Conservation (phyloP, 1,284 basidiomycete genomes). For the Ceratobasidium papillatum region DNA sequence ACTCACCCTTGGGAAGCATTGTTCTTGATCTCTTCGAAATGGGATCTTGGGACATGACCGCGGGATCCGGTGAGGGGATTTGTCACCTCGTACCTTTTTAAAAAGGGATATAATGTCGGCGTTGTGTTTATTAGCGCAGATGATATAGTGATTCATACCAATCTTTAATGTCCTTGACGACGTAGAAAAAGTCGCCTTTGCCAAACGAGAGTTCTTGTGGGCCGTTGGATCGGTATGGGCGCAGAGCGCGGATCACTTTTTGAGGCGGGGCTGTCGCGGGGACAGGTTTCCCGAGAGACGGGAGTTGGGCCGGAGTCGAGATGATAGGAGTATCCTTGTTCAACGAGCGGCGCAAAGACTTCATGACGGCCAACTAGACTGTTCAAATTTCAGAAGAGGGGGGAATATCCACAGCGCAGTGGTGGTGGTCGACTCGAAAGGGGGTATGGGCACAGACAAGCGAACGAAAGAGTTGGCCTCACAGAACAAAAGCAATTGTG, state of each 20-base stretch:
- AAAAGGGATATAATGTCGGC: constrained; percentile 64
- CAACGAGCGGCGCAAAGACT: constrained; percentile 85
- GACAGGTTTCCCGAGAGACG: constrained; percentile 66
- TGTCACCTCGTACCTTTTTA: constrained; percentile 69
- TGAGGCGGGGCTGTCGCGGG: constrained; percentile 84
- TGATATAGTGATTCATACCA: not conserved
- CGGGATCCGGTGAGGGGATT: constrained; percentile 92
- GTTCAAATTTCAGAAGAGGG: not conserved
- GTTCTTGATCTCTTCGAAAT: constrained; percentile 91
- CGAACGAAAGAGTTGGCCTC: not conserved
- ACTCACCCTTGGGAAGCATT: constrained; percentile 51
- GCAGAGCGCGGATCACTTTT: constrained; percentile 92
- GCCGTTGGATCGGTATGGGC: constrained; percentile 72
- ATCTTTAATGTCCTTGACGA: constrained; percentile 74
- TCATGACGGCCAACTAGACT: constrained; percentile 61
- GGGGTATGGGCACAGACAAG: not conserved
- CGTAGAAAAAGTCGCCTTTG: constrained; percentile 98
- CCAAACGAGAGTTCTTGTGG: constrained; percentile 91
- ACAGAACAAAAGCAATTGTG: not conserved
- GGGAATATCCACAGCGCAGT: not conserved
- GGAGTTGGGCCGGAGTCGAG: constrained; percentile 56
- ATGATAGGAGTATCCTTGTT: constrained; percentile 74
- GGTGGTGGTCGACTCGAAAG: constrained; percentile 7
- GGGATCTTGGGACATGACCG: constrained; percentile 84
- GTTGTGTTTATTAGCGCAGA: constrained; percentile 54